A percentile compares a stretch with the other conserved stretches of the same genome.
Conservation (phyloP, 2,329 filamentous ascomycete genomes). For the Trichoderma brevicompactum region DNA sequence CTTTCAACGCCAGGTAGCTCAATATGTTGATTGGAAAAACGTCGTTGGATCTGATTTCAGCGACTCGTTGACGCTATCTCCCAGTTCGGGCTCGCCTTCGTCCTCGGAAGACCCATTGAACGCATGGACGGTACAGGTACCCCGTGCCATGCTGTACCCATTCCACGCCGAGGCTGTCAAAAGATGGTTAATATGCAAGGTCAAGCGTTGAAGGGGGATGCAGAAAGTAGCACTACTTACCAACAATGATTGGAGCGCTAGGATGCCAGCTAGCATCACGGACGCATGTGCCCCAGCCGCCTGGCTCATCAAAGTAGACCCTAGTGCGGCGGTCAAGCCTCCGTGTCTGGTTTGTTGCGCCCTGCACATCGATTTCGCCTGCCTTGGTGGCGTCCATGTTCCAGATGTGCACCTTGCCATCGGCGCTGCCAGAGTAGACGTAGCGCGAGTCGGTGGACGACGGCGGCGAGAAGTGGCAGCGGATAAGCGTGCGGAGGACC, state of each 20-base stretch:
- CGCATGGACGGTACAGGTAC: constrained; percentile 77
- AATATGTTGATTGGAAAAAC: constrained; percentile 27
- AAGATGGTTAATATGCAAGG: background rate
- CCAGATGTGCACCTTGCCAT: constrained; percentile 89
- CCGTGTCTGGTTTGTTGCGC: constrained; percentile 67
- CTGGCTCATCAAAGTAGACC: constrained; percentile 60
- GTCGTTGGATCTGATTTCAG: constrained; percentile 49
- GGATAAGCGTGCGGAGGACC: constrained; percentile 86
- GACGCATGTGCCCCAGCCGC: constrained; percentile 75
- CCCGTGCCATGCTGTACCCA: constrained; percentile 71
- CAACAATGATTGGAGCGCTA: constrained; percentile 75
- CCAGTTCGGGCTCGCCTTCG: constrained; percentile 65
- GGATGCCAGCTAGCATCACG: constrained; percentile 93
- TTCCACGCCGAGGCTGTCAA: constrained; percentile 77
- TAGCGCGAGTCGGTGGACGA: constrained; percentile 86
- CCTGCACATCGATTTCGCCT: constrained; percentile 74
- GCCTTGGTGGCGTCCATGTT: constrained; percentile 90
- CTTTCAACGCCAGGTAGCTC: background rate
- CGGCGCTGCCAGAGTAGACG: constrained; percentile 88
- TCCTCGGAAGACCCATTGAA: constrained; percentile 70
- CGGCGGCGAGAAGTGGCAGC: constrained; percentile 92
- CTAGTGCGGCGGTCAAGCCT: constrained; percentile 59
- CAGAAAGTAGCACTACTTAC: constrained; percentile 45
- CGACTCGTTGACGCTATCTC: constrained; percentile 63
- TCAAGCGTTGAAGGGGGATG: background rate